Evolutionary conservation across 345 rosid genomes (phyloP), one percentile per base, ranked within the genome.

Genomic region (Fremontodendron californicum): DNA sequence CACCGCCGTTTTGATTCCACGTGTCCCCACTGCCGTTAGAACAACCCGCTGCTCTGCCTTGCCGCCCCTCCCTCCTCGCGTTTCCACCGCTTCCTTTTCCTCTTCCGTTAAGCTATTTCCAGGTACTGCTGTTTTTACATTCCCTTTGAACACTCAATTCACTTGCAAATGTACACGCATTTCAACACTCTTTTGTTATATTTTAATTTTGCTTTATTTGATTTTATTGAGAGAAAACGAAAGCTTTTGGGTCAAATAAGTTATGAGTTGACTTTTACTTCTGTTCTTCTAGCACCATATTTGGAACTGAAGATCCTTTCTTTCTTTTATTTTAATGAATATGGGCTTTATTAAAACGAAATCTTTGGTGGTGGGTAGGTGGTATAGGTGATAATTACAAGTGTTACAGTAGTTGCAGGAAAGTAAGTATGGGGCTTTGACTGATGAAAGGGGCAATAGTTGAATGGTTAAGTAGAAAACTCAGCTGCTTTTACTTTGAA

Each of bases 21-120:
- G 86, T 39, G 74, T 84, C 74, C 65, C 81, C 29, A 23, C 77
- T 16, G 49, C 84, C 78, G 23, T 27, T 51, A 80, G 75, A 63
- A 80, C 87, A 73, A 21, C 79, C 48, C 84, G 89, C 35, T 89
- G 84, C 90, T 87, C 89, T 19, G 87, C 91, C 68, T 76, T 87
- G 68, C 93, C 94, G 29, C 82, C 48, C 77, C 89, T 87, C 42
- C 89, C 93, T 42, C 87, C 89, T 71, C 89, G 91, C 79, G 64
- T 73, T 46, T 64, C 88, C 74, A 78, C 87, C 74, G 75, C 79
- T 71, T 82, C 85, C 65, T 84, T 87, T 79, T 67, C 85, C 52
- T 37, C 80, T 75, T 87, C 92, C 80, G n/a, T 81, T 62, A 87
- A 82, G 82, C 89, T 79, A 21, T 77, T 78, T 78, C 78, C 93